phyloP scores from a whole-genome alignment of 2,329 filamentous ascomycete genomes.

The Penicillium janthinellum region DNA sequence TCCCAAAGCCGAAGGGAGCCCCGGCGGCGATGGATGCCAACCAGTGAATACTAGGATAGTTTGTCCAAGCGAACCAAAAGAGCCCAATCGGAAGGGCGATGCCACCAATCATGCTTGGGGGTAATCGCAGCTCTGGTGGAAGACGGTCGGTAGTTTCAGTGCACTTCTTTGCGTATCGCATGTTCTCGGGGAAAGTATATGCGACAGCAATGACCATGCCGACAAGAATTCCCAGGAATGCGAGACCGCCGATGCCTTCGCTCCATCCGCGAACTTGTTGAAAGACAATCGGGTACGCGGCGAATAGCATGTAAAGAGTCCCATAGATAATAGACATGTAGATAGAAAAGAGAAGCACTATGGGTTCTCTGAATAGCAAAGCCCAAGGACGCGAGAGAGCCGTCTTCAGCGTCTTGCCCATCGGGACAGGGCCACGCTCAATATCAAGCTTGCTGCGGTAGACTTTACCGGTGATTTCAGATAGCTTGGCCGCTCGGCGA shows the following conservation, averaged over 20 bases:
- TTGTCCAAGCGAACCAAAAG: constrained; percentile 64
- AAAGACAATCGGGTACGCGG: constrained; percentile 51
- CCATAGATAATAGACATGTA: constrained; percentile 31
- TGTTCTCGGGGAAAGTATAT: constrained; percentile 43
- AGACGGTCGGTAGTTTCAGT: constrained; percentile 24
- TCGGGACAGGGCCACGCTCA: constrained; percentile 43
- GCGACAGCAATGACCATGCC: constrained; percentile 39
- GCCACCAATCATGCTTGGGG: constrained; percentile 51
- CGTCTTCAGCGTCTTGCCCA: constrained; percentile 44
- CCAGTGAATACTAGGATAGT: constrained; percentile 47
- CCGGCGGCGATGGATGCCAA: constrained; percentile 39
- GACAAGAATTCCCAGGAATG: constrained; percentile 51
- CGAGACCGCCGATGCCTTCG: constrained; percentile 49
- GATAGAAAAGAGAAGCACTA: constrained; percentile 23
- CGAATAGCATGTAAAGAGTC: constrained; percentile 50
- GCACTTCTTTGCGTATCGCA: constrained; percentile 33
- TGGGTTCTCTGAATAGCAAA: constrained; percentile 33
- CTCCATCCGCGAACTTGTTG: constrained; percentile 47
- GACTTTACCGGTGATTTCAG: constrained; percentile 28
- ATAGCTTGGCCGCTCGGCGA: constrained; percentile 45
- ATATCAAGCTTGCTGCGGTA: constrained; percentile 42
- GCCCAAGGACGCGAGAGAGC: constrained; percentile 51
- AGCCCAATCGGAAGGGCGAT: constrained; percentile 57
- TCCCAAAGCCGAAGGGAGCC: constrained; percentile 45
- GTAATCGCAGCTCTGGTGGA: constrained; percentile 60